Base-by-base conservation (phyloP, 306 rosid species). In the Prunus kanzakura region DNA sequence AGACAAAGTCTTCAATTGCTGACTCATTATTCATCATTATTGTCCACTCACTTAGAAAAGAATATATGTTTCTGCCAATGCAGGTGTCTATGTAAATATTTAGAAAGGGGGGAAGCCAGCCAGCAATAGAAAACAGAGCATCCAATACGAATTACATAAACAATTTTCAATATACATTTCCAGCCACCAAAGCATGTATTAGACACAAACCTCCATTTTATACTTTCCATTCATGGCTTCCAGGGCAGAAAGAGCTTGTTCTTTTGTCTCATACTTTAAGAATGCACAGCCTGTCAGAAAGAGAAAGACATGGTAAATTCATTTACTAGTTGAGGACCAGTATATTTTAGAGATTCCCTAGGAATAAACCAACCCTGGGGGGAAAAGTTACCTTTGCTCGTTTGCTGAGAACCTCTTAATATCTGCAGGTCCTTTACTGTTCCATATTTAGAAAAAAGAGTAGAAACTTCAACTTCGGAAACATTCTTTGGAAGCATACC, bases 401-500 rank as follows among this genome's bases (percentile, higher is more conserved):
- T 94, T 72, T 92, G 95, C 88, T 92, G 97, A 71, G 96, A 89
- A 68, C 98, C 98, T 82, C 98, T 86, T 84, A 94, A 86, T 82
- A 94, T 89, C 70, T 92, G 98, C 65, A 94, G 85, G 90, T 94
- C 98, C 78, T 90, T 94, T 76, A 94, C 85, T 35, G 87, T 80
- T 84, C 98, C 97, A 43, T 87, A 84, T 13, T 76, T 51, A 76
- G 97, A 89, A 82, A 94, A 94, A 81, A 94, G 92, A 38, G 80
- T 79, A 18, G 96, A 88, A 46, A 92, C 89, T 72, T 94, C 97
- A 73, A 78, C 86, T 87, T 94, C 96, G 14, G 93, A 92, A 65
- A 94, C 89, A 84, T 90, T 92, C 84, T 94, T 94, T 23, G 97
- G 97, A 92, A 94, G 98, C 98, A 94, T 94, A 73, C 98, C 98